A percentile compares a stretch with the other conserved stretches of the same genome.
Evolutionary conservation across 306 rosid genomes (phyloP).

Genomic region (Alnus glutinosa): DNA sequence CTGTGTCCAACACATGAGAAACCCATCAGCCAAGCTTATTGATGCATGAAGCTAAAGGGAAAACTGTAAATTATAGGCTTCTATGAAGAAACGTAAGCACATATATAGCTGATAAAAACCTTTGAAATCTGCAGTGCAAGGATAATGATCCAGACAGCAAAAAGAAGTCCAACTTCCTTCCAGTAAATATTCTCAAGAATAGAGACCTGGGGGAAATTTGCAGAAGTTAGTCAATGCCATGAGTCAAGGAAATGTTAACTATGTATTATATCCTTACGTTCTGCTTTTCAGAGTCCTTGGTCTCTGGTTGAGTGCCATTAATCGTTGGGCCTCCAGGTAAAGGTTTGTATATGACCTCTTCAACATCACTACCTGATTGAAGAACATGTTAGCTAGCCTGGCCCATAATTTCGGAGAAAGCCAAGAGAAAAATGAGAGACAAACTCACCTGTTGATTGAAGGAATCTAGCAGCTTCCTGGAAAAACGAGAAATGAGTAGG

Average conservation of each 20-base stretch:
- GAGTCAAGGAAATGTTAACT: background rate
- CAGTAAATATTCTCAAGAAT: constrained; percentile 65
- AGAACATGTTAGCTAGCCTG: constrained; percentile 1
- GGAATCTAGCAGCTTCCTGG: constrained; percentile 59
- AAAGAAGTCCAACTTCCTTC: constrained; percentile 86
- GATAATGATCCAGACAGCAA: constrained; percentile 79
- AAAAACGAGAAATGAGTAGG: constrained; percentile 37
- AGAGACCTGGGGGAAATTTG: constrained; percentile 58
- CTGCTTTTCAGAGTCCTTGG: constrained; percentile 28
- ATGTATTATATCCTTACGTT: constrained; percentile 28
- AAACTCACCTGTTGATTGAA: constrained; percentile 58
- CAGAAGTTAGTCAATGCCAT: background rate
- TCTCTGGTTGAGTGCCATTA: constrained; percentile 2
- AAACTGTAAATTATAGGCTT: constrained; percentile 10
- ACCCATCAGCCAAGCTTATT: background rate
- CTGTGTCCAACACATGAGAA: constrained; percentile 37
- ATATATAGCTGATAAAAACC: constrained; percentile 42
- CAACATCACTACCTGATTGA: constrained; percentile 55
- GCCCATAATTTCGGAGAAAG: background rate
- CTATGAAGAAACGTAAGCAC: constrained; percentile 2
- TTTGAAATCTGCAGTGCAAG: constrained; percentile 72
- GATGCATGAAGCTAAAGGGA: background rate
- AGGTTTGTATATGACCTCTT: constrained; percentile 55
- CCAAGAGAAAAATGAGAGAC: background rate
- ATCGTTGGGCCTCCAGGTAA: constrained; percentile 64